Evolutionary conservation across 2,329 filamentous ascomycete species (phyloP), one percentile per base, ranked within the genome.

Genomic region (Fusarium sororula): DNA sequence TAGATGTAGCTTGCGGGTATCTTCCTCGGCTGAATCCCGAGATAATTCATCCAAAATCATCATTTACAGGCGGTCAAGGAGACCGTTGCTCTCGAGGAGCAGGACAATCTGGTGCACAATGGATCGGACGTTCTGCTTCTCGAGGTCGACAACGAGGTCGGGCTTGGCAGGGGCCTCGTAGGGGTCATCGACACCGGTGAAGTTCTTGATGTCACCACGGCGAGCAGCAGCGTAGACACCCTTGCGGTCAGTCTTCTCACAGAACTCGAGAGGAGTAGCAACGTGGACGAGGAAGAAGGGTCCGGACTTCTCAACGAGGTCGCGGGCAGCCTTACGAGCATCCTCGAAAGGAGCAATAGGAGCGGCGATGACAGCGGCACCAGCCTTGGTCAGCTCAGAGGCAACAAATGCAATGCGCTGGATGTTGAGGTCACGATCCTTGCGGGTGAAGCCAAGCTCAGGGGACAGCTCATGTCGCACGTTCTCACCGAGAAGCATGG

Each of bases 51-150:
- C 55, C 53, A 63, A 56, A 63, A 51, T 48, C 50, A 70, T 62
- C 68, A 30, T 70, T 82, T 84, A 90, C 68, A 90, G 80, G 68
- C 87, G 90, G 87, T 98, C 96, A 80, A 99, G 87, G 80, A 98
- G 90, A 56, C 96, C 96, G 80, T 93, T 88, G 82, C 92, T 93
- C 90, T 99, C 96, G 68, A 99, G 87, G 85, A 98, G 85, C 80
- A 99, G 88, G 73, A 99, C 90, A 80, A 99, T 98, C 89, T 98
- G 94, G 87, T 99, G 96, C 60, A 99, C 96, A 72, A 96, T 96
- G 68, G 93, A 96, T 80, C 96, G 90, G 54, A 98, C 95, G 75
- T 91, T 93, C 84, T 94, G 94, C 89, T 93, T 96, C 85, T 93
- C 92, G 63, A 92, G 83, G 83, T 98, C 93, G 44, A 98, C 96